Evolutionary conservation across 2,329 filamentous ascomycete genomes (phyloP), one percentile per base, ranked within the genome.

Genomic region (Blastomyces parvus): DNA sequence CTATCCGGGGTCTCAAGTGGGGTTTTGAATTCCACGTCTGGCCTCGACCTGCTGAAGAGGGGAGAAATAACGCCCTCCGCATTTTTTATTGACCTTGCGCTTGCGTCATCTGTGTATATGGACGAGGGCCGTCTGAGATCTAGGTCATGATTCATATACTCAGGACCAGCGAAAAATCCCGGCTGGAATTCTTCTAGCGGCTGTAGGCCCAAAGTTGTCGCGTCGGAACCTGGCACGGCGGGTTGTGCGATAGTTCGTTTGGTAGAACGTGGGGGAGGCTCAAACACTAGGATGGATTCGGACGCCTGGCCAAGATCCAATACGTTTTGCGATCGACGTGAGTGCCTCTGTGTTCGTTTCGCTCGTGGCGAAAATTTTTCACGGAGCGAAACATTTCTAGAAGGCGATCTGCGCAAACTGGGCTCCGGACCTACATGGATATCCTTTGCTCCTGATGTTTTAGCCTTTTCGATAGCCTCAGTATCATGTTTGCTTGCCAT

Each of bases 401-500:
- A 48, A 17, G 30, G 27, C 6, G 17, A 33, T 44, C 19, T 30
- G 38, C 8, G 38, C 9, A 40, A 30, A 27, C 22, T 42, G n/a
- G 56, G 22, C 30, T 58, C 22, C 17, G 38, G 33, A 22, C 27
- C 14, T 11, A 19, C 57, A 8, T n/a, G 22, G 11, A 13, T 46
- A 27, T n/a, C 19, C 25, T 1, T 36, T 11, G 5, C 25, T 30
- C 25, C 40, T 14, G 17, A 5, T 46, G 13, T 17, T 33, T 40
- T 1, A 22, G 55, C 30, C 9, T 58, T 71, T 55, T 72, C 70
- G 17, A 95, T 81, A 0, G 88, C 89, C 66, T 82, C 82, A 74
- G 93, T 84, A 72, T 97, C 94, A 71, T 97, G 91, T 72, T 89
- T 95, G 56, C 88, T 92, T 17, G 90, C 91, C 89, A 91, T 95